A percentile compares a stretch with the other conserved stretches of the same genome.
Conservation (phyloP, 495 filamentous ascomycete species). For the Pseudoneurospora amorphoporcata region DNA sequence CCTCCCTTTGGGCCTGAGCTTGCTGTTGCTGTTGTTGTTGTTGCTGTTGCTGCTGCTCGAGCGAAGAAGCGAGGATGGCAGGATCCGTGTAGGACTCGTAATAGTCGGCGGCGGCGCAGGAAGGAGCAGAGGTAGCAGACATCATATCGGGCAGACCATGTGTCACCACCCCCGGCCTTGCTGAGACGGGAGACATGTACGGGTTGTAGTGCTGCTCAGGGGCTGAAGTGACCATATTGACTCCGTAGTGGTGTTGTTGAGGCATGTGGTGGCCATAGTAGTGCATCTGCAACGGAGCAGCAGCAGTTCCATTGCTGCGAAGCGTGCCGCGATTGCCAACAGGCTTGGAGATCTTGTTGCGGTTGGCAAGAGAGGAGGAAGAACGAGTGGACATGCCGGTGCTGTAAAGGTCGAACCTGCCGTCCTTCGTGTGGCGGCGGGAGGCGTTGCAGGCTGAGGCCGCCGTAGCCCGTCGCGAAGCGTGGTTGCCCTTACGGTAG, state of each 20-base stretch:
- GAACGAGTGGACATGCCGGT: background rate
- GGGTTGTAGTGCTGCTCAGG: background rate
- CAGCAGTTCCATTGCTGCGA: background rate
- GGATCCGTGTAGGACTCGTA: background rate
- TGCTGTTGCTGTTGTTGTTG: background rate
- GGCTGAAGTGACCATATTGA: background rate
- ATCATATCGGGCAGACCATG: background rate
- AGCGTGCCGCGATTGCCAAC: background rate
- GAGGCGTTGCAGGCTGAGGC: background rate
- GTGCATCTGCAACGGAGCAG: background rate
- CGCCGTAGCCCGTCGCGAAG: constrained; percentile 6
- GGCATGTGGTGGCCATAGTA: background rate
- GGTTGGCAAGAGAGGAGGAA: background rate
- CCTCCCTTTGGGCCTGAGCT: background rate
- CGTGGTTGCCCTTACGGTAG: constrained; percentile 31
- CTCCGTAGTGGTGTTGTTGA: background rate
- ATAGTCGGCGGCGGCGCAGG: background rate
- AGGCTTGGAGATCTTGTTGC: background rate
- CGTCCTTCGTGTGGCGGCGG: background rate
- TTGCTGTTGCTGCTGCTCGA: background rate
- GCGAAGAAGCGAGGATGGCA: background rate
- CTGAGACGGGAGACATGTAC: background rate
- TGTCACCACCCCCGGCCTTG: background rate
- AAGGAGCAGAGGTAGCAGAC: background rate
- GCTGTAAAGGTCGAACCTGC: background rate